Conservation (phyloP, 345 rosid species). For the Pistacia vera region DNA sequence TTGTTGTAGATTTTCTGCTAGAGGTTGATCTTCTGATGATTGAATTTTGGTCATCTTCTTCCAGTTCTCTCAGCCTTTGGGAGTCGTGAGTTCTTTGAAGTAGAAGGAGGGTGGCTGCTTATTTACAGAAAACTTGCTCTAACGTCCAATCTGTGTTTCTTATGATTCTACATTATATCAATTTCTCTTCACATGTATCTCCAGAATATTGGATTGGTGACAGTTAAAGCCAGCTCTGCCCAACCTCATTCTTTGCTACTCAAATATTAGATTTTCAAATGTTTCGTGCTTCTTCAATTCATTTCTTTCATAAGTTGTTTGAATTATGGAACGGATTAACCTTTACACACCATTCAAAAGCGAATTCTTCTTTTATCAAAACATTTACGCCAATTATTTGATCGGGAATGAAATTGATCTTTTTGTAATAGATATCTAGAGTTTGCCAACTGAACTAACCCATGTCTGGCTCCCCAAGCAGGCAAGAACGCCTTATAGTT, state of each 20-base stretch:
- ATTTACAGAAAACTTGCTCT: background rate
- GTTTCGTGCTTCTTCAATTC: background rate
- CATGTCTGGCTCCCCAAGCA: too few species aligned
- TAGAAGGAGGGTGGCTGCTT: background rate
- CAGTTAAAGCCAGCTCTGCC: background rate
- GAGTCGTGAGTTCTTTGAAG: background rate
- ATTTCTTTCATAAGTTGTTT: background rate
- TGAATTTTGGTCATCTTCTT: background rate
- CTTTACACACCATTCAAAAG: background rate
- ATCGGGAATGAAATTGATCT: too few species aligned
- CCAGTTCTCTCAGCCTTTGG: background rate
- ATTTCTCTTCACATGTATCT: background rate
- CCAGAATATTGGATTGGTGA: background rate
- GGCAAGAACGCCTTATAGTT: too few species aligned
- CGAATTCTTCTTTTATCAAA: background rate
- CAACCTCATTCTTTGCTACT: background rate
- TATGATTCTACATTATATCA: background rate
- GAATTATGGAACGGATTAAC: background rate
- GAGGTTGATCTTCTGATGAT: background rate
- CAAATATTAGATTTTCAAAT: conserved; percentile 2
- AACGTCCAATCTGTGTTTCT: background rate
- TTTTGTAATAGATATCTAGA: too few species aligned
- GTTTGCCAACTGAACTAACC: background rate
- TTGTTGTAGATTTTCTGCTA: background rate
- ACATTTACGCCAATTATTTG: too few species aligned